Conservation (phyloP, 2,329 filamentous ascomycete genomes). For the Teratosphaeria zuluensis region DNA sequence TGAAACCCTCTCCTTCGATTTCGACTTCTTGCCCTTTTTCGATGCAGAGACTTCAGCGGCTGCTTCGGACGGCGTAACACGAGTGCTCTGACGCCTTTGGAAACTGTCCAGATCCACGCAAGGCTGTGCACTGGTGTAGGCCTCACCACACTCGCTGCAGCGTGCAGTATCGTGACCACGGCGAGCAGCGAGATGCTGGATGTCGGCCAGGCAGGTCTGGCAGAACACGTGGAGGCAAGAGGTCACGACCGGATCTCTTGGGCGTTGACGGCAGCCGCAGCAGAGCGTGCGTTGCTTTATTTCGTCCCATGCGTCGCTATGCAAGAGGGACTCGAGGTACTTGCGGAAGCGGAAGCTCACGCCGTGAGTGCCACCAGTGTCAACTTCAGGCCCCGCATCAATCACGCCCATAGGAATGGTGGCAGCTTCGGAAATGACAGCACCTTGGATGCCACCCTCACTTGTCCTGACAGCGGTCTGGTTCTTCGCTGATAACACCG, state of each 20-base stretch:
- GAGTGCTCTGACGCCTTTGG: background rate
- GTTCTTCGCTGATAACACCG: constrained; percentile 8
- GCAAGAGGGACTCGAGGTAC: constrained; percentile 29
- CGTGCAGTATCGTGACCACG: constrained; percentile 13
- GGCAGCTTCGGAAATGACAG: constrained; percentile 10
- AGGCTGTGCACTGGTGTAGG: constrained; percentile 13
- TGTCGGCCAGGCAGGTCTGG: constrained; percentile 33
- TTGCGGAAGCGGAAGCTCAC: constrained; percentile 31
- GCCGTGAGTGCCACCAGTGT: constrained; percentile 27
- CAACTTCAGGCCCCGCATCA: constrained; percentile 5
- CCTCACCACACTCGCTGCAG: constrained; percentile 28
- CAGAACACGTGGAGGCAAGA: constrained; percentile 50
- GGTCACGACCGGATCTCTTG: constrained; percentile 35
- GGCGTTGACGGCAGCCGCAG: constrained; percentile 31
- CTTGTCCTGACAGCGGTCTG: constrained; percentile 5
- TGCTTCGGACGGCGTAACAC: background rate
- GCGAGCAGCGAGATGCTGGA: constrained; percentile 22
- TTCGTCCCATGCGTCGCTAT: constrained; percentile 28
- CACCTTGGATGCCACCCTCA: constrained; percentile 10
- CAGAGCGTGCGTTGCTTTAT: constrained; percentile 30
- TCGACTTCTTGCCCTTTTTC: constrained; percentile 9
- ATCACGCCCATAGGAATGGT: constrained; percentile 10
- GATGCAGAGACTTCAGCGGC: background rate
- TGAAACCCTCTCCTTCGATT: constrained; percentile 14
- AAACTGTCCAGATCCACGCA: constrained; percentile 18